Percentiles rank a stretch among this genome's conserved stretches.
phyloP scores from a whole-genome alignment of 805 yeast species.

The Maudiozyma bulderi region DNA sequence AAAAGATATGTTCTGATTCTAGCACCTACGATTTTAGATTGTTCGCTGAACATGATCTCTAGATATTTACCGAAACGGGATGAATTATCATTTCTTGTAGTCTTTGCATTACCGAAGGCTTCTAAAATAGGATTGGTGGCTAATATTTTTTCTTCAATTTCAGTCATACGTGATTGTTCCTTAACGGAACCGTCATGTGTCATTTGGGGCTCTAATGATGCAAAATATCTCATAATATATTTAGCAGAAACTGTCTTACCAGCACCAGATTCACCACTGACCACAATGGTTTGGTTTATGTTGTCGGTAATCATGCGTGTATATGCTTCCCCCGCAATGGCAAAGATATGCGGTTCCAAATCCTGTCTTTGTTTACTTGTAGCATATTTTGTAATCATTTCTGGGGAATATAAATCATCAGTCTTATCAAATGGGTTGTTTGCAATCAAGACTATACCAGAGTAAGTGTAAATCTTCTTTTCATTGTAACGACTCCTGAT shows the following conservation, averaged over 20 bases:
- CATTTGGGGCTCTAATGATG: constrained; percentile 63
- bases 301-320: constrained; percentile 83
- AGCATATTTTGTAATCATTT: constrained; percentile 87
- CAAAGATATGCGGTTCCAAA: constrained; percentile 91
- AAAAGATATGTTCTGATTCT: constrained; percentile 83
- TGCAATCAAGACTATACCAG: constrained; percentile 94
- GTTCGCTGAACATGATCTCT: constrained; percentile 73
- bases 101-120: constrained; percentile 92
- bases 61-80: constrained; percentile 91
- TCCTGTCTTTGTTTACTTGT: constrained; percentile 56
- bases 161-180: constrained; percentile 56
- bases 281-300: constrained; percentile 89
- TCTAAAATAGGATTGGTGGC: constrained; percentile 94
- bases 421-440: constrained; percentile 90
- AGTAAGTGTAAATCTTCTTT: constrained; percentile 84
- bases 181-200: constrained; percentile 16
- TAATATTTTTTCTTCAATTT: constrained; percentile 83
- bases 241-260: constrained; percentile 97
- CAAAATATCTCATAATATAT: constrained; percentile 95
- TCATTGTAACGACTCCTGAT: constrained; percentile 81
- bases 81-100: constrained; percentile 86
- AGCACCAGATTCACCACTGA: constrained; percentile 97
- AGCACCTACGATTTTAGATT: constrained; percentile 86
- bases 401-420: constrained; percentile 82
- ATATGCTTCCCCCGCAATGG: constrained; percentile 96